phyloP scores from a whole-genome alignment of 768 basidiomycete genomes.

The Mycena kentingensis region DNA sequence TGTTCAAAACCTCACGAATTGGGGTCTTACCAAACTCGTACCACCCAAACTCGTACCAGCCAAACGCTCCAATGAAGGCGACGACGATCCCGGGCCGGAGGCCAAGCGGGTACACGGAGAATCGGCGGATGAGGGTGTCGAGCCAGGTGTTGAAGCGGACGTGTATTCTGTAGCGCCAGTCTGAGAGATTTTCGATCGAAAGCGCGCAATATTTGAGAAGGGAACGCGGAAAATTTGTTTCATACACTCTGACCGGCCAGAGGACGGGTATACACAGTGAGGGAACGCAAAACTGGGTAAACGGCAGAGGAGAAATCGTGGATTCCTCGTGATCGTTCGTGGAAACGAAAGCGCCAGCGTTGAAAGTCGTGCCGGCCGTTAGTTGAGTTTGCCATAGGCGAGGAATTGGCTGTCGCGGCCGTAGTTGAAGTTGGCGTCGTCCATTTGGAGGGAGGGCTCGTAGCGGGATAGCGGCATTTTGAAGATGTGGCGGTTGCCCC shows the following conservation, averaged over 20 bases:
- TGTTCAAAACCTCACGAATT: too few species aligned
- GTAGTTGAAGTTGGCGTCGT: conserved; percentile 12
- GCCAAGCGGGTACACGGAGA: too few species aligned
- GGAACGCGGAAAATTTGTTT: neutral
- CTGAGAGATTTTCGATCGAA: neutral
- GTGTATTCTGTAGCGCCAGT: too few species aligned
- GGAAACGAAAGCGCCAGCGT: conserved; percentile 1
- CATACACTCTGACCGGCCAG: conserved; percentile 3
- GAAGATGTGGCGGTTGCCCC: conserved; percentile 56
- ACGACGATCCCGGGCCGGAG: too few species aligned
- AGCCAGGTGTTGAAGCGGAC: too few species aligned
- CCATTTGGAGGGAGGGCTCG: conserved; percentile 31
- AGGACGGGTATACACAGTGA: neutral
- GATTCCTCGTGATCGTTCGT: too few species aligned
- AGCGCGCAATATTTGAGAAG: neutral
- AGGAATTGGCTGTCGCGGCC: neutral
- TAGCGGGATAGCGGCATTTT: conserved; percentile 53
- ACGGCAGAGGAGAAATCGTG: too few species aligned
- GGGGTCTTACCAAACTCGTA: too few species aligned
- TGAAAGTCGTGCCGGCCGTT: neutral
- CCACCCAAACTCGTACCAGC: too few species aligned
- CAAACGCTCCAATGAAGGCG: too few species aligned
- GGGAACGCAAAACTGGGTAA: neutral
- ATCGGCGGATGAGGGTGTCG: too few species aligned
- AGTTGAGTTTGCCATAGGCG: conserved; percentile 1